These are phyloP conservation scores for Brassica rapa DNA, from an alignment of 345 rosid species.

Conservation along the genomic window DNA sequence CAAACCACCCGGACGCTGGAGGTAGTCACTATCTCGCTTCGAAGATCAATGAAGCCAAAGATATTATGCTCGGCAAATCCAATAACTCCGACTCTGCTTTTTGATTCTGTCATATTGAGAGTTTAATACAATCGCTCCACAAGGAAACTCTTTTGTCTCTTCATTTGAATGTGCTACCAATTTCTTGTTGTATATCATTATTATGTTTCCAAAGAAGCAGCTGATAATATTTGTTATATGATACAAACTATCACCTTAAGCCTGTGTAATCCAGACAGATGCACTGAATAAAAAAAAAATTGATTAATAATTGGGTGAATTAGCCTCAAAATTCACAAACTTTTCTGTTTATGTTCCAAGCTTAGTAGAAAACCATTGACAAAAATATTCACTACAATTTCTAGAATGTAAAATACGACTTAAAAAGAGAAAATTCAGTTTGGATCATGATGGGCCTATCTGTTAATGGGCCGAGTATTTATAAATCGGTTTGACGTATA, in stretches of 20 bases:
- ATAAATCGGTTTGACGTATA: background rate
- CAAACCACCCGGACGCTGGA: constrained; percentile 90
- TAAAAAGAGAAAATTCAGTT: background rate
- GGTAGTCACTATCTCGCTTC: constrained; percentile 92
- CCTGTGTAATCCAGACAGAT: background rate
- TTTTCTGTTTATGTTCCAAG: background rate
- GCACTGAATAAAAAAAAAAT: background rate
- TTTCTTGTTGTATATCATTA: constrained; percentile 19
- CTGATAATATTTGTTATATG: background rate
- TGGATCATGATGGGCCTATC: background rate
- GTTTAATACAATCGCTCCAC: background rate
- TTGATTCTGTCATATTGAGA: constrained; percentile 26
- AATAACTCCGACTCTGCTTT: constrained; percentile 69
- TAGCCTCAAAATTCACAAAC: background rate
- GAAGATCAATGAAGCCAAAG: constrained; percentile 87
- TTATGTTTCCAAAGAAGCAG: background rate
- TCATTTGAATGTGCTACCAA: background rate
- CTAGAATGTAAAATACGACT: background rate
- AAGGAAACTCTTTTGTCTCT: background rate
- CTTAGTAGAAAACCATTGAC: background rate
- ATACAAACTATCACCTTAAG: background rate
- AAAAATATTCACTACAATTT: background rate
- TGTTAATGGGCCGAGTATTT: constrained; percentile 9
- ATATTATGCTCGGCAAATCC: constrained; percentile 73
- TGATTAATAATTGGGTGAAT: background rate